phyloP scores from a whole-genome alignment of 2,329 filamentous ascomycete species.

The Pseudovirgaria hyperparasitica region DNA sequence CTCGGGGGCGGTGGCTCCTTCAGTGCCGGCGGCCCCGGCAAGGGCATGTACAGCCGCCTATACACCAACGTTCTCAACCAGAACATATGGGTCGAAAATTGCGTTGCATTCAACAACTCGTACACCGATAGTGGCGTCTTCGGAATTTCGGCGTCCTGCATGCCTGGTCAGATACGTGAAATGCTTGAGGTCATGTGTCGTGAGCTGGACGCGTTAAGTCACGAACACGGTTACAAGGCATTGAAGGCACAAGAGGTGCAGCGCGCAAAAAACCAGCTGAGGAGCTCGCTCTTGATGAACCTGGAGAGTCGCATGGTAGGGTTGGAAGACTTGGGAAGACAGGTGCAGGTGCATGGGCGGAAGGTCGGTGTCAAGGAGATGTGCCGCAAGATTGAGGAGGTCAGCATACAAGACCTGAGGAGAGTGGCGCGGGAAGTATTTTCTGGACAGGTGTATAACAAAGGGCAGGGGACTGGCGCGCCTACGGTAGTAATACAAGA shows the following conservation, averaged over 20 bases:
- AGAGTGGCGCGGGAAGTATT: constrained; percentile 71
- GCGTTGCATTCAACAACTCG: constrained; percentile 91
- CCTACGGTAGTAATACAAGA: constrained; percentile 94
- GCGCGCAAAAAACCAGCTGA: constrained; percentile 92
- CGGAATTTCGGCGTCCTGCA: constrained; percentile 79
- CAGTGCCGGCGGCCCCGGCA: constrained; percentile 89
- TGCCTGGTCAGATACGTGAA: constrained; percentile 59
- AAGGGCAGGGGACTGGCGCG: constrained; percentile 66
- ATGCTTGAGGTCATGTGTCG: constrained; percentile 96
- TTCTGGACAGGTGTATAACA: constrained; percentile 62
- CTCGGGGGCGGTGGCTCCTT: constrained; percentile 94
- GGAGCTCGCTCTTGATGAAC: constrained; percentile 88
- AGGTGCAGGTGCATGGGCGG: constrained; percentile 90
- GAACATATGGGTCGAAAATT: constrained; percentile 93
- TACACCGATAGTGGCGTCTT: constrained; percentile 95
- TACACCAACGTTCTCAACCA: constrained; percentile 98
- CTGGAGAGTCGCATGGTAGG: constrained; percentile 95
- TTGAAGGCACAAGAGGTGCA: constrained; percentile 68
- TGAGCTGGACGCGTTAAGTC: constrained; percentile 66
- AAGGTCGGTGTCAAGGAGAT: constrained; percentile 90
- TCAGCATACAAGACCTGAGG: constrained; percentile 70
- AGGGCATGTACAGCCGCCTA: constrained; percentile 96
- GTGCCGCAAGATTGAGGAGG: constrained; percentile 71
- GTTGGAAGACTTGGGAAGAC: constrained; percentile 84
- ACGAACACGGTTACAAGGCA: constrained; percentile 60